Percentiles rank a stretch among this genome's conserved stretches.
Evolutionary conservation across 2,329 filamentous ascomycete species (phyloP).

Genomic region (Penicillium italicum): DNA sequence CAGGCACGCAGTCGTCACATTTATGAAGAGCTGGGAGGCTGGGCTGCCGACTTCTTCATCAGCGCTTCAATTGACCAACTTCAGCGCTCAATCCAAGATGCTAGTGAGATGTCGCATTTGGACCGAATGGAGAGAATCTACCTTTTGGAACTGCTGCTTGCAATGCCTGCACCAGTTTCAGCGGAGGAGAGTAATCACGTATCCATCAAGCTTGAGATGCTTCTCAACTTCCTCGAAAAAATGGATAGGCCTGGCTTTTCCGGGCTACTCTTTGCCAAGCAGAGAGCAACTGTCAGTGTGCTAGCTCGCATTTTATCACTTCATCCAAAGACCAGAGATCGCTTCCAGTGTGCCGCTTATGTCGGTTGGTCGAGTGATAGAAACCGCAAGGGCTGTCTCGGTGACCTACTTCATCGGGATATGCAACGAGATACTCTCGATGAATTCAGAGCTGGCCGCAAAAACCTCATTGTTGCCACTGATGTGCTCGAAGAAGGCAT

Average conservation of each 20-base stretch:
- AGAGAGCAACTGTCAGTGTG: conserved; percentile 59
- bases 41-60: conserved; percentile 67
- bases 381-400: conserved; percentile 47
- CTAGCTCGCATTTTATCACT: conserved; percentile 56
- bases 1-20: conserved; percentile 51
- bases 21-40: conserved; percentile 58
- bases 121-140: conserved; percentile 54
- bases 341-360: conserved; percentile 42
- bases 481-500: conserved; percentile 60
- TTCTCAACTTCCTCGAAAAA: conserved; percentile 54
- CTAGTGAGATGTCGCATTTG: conserved; percentile 43
- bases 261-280: conserved; percentile 65
- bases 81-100: conserved; percentile 15
- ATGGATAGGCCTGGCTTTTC: conserved; percentile 47
- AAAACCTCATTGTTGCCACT: conserved; percentile 57
- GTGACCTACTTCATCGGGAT: conserved; percentile 47
- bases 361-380: conserved; percentile 49
- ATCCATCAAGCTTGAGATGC: conserved; percentile 55
- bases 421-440: conserved; percentile 52
- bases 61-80: conserved; percentile 46
- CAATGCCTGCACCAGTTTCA: conserved; percentile 20
- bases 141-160: conserved; percentile 44
- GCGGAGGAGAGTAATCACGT: conserved; percentile 28
- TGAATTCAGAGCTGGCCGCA: conserved; percentile 52
- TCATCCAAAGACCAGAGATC: conserved; percentile 48